Conservation (phyloP, 2,329 filamentous ascomycete species). For the Ophidiomyces ophidiicola region DNA sequence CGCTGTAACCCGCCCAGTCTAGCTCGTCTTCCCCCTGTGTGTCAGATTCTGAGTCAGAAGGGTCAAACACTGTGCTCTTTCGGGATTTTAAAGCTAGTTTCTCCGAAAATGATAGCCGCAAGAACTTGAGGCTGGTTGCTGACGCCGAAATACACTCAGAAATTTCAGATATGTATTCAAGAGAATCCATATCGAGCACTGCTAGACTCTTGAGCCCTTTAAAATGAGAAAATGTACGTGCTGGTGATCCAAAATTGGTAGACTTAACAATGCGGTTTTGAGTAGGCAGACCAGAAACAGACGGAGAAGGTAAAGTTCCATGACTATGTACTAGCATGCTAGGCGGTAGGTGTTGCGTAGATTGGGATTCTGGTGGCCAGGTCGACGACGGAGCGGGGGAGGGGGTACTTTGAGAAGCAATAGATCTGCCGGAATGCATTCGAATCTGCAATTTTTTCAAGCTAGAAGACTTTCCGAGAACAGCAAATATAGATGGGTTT, state of each 20-base stretch:
- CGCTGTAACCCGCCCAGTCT: conserved; percentile 27
- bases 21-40: conserved; percentile 33
- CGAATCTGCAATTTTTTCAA: conserved; percentile 47
- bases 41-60: conserved; percentile 41
- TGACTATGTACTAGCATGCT: conserved; percentile 20
- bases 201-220: conserved; percentile 42
- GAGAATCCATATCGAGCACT: conserved; percentile 49
- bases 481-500: conserved; percentile 45
- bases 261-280: conserved; percentile 3
- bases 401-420: conserved; percentile 42
- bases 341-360: conserved; percentile 13
- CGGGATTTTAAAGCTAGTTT: conserved; percentile 38
- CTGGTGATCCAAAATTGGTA: no score
- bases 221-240: conserved; percentile 42
- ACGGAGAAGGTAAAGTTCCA: conserved; percentile 8
- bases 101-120: conserved; percentile 50
- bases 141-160: conserved; percentile 45
- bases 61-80: conserved; percentile 33
- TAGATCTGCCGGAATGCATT: conserved; percentile 46
- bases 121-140: conserved; percentile 41
- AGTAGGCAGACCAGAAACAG: background rate
- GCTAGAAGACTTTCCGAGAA: conserved; percentile 43
- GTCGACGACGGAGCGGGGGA: conserved; percentile 22
- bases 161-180: conserved; percentile 46
- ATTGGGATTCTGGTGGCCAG: conserved; percentile 1